Evolutionary conservation across 306 rosid genomes (phyloP).

Genomic region (Urtica urens): DNA sequence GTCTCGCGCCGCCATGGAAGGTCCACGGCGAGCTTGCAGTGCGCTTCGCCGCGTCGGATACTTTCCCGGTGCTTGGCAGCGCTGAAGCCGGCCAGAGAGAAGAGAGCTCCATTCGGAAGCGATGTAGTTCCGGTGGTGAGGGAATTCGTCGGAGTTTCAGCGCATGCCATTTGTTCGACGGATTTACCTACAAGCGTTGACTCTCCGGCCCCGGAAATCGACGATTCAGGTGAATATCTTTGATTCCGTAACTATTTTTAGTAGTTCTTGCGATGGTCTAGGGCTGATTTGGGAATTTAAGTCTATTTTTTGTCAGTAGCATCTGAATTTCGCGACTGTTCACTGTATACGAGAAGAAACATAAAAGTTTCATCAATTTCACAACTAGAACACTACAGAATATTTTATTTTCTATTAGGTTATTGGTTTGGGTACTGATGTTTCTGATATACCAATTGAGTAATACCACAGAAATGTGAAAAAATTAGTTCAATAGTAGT

Average conservation of each 20-base stretch:
- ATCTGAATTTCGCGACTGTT: too few relatives aligned
- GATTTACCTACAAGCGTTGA: conserved; percentile 9
- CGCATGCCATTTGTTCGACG: conserved; percentile 13
- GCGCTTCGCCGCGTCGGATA: conserved; percentile 43
- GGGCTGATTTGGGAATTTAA: too few relatives aligned
- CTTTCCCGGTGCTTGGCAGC: conserved; percentile 34
- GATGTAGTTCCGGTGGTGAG: conserved; percentile 9
- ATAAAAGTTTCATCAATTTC: too few relatives aligned
- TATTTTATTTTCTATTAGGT: too few relatives aligned
- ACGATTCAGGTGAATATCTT: conserved; percentile 27
- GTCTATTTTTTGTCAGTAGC: too few relatives aligned
- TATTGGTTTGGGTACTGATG: background rate
- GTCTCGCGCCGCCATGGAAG: background rate
- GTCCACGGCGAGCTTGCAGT: conserved; percentile 10
- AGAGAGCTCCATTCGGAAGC: conserved; percentile 10
- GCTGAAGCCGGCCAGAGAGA: conserved; percentile 27
- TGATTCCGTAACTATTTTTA: too few relatives aligned
- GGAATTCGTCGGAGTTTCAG: conserved; percentile 4
- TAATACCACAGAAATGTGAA: too few relatives aligned
- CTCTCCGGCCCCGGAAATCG: conserved; percentile 12
- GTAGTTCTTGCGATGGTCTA: too few relatives aligned
- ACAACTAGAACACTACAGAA: too few relatives aligned
- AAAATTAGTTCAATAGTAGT: too few relatives aligned
- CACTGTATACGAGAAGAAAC: too few relatives aligned
- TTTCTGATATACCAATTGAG: too few relatives aligned